Percentiles rank a stretch among this genome's conserved stretches.
phyloP scores from a whole-genome alignment of 1,284 basidiomycete species.

The Cryptococcus depauperatus region DNA sequence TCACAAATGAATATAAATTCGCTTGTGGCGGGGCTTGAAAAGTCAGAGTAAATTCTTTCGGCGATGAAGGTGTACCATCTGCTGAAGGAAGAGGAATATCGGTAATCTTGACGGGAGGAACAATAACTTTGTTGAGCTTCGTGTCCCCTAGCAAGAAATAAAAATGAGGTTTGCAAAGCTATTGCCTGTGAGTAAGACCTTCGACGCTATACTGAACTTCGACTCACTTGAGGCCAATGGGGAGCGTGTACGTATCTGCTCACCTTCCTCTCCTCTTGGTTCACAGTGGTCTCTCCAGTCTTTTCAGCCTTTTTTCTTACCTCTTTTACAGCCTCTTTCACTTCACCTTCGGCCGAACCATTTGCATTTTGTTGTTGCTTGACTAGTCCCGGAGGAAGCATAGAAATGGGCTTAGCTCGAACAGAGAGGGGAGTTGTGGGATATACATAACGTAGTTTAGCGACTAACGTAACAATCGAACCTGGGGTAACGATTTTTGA shows the following conservation, averaged over 20 bases:
- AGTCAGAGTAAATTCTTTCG: constrained; percentile 77
- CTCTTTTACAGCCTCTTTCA: constrained; percentile 19
- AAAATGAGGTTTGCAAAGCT: constrained; percentile 81
- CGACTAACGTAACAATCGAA: constrained; percentile 77
- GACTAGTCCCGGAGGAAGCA: constrained; percentile 2
- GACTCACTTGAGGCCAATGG: constrained; percentile 72
- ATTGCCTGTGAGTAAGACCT: too few species aligned
- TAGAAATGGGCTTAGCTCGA: constrained; percentile 5
- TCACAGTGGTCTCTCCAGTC: constrained; percentile 16
- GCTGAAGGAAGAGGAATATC: constrained; percentile 65
- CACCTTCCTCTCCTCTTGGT: constrained; percentile 45
- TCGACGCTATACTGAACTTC: too few species aligned
- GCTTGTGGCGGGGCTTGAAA: constrained; percentile 88
- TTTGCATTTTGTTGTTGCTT: constrained; percentile 3
- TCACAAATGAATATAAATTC: constrained; percentile 82
- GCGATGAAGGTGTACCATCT: constrained; percentile 54
- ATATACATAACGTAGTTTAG: constrained; percentile 52
- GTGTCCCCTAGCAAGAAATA: constrained; percentile 87
- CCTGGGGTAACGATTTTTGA: constrained; percentile 82
- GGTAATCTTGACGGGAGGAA: constrained; percentile 76
- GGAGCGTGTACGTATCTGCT: constrained; percentile 78
- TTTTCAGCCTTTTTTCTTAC: constrained; percentile 45
- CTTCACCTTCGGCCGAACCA: constrained; percentile 18
- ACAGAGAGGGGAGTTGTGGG: constrained; percentile 17
- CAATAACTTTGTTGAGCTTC: constrained; percentile 79